Percentiles rank a stretch among this genome's conserved stretches.
These are phyloP conservation scores for Termitomyces sp. DNA, from an alignment of 768 basidiomycete genomes.

Conservation along the genomic window DNA sequence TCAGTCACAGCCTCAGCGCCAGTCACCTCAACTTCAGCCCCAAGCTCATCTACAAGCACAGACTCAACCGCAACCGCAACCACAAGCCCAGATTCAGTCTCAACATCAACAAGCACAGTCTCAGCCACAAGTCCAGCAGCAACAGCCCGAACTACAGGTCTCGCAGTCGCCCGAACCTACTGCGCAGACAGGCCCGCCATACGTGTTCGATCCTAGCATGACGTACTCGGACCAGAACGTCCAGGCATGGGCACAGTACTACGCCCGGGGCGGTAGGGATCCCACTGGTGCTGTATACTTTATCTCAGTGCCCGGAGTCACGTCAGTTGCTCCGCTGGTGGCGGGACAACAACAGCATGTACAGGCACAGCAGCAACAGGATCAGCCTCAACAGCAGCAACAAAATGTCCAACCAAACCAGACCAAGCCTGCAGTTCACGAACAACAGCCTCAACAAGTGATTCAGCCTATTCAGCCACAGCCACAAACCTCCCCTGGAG, in stretches of 20 bases:
- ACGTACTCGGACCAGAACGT: slow-evolving; percentile 77
- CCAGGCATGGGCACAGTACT: slow-evolving; percentile 85
- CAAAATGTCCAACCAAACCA: slow-evolving; percentile 2
- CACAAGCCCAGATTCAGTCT: slow-evolving; percentile 16
- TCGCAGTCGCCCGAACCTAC: slow-evolving; percentile 19
- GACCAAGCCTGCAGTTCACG: background rate
- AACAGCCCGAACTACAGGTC: slow-evolving; percentile 12
- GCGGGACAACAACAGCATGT: slow-evolving; percentile 13
- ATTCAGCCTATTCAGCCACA: slow-evolving; percentile 7
- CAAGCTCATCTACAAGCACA: slow-evolving; percentile 2
- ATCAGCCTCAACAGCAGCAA: slow-evolving; percentile 5
- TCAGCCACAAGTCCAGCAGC: slow-evolving; percentile 15
- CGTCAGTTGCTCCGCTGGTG: slow-evolving; percentile 27
- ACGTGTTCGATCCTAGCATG: slow-evolving; percentile 55
- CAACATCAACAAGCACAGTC: slow-evolving; percentile 17
- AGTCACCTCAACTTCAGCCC: background rate
- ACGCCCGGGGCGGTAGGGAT: slow-evolving; percentile 74
- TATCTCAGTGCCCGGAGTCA: slow-evolving; percentile 69
- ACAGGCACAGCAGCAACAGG: slow-evolving; percentile 12
- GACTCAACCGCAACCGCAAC: slow-evolving; percentile 16
- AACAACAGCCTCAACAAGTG: slow-evolving; percentile 1
- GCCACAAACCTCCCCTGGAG: background rate
- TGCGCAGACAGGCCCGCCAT: slow-evolving; percentile 37
- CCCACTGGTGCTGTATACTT: slow-evolving; percentile 78
- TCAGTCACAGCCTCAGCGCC: background rate